Percentiles rank a stretch among this genome's conserved stretches.
These are phyloP conservation scores for Blastobotrys proliferans DNA, from an alignment of 1,139 yeast genomes.

Conservation along the genomic window DNA sequence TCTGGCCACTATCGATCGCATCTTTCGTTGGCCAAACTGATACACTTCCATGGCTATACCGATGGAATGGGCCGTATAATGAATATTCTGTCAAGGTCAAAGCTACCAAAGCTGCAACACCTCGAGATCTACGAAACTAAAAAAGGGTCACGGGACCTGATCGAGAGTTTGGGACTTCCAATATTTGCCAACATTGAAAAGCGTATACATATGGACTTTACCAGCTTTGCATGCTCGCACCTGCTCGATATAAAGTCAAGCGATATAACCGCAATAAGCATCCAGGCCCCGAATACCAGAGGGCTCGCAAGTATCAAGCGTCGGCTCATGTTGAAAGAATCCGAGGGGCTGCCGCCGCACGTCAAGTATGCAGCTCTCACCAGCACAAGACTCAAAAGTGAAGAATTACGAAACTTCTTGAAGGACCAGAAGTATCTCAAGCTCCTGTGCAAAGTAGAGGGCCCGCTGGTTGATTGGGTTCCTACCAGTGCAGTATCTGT, in stretches of 20 bases:
- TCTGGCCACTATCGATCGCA: background rate
- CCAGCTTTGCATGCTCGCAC: background rate
- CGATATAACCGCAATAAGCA: conserved; percentile 1
- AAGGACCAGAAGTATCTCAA: background rate
- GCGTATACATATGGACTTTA: background rate
- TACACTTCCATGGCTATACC: background rate
- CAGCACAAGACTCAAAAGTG: background rate
- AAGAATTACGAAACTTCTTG: background rate
- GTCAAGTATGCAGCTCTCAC: background rate
- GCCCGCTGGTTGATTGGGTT: background rate
- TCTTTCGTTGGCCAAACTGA: background rate
- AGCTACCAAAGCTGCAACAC: background rate
- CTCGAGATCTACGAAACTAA: background rate
- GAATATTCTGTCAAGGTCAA: background rate
- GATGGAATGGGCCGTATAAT: background rate
- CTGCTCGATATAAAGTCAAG: too few relatives aligned
- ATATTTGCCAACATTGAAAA: background rate
- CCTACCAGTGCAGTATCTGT: background rate
- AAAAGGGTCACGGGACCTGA: too few relatives aligned
- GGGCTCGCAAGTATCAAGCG: background rate
- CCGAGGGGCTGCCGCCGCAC: background rate
- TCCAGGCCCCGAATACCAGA: too few relatives aligned
- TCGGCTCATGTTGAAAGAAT: background rate
- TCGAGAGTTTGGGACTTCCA: too few relatives aligned
- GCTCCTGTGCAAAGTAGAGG: background rate